Evolutionary conservation across 768 basidiomycete genomes (phyloP), one percentile per base, ranked within the genome.

Genomic region (Amanita inopinata): DNA sequence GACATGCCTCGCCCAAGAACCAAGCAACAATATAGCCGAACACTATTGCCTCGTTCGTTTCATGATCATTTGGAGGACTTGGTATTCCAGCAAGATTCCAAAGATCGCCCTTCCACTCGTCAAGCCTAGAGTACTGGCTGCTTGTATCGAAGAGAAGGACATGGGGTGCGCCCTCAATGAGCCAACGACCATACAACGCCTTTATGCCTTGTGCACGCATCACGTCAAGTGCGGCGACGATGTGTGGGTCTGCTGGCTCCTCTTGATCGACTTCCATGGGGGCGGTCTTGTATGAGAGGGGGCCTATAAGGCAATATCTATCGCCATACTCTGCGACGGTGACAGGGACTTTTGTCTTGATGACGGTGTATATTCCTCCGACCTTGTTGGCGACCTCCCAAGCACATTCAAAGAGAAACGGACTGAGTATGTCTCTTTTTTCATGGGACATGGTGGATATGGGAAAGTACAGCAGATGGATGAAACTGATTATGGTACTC

Each of bases 371-470:
- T 64, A 97, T 97, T 48, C 94, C 94, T 53, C 93, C 94, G 61
- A 97, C 93, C 65, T 96, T 97, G 77, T 97, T 96, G 24, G 85
- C 92, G 54, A 96, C 93, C 67, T 96, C 93, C 93, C 93, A 97
- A 24, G 92, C 92, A 60, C 84, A 89, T 59, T 96, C 92, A 57
- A 96, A 96, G 56, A 96, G 83, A 24, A 89, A 55, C 35, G 87
- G 77, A 51, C 81, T 75, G 56, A 77, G 78, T 38, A 87, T 77
- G 62, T 88, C 84, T 65, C 88, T 83, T 46, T 67, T 68, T 33
- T 59, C 59, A 40, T 20, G 32, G 33, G 39, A 40, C 30, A 33
- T 36, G 37, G 28, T 25, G 25, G 37, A 20, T n/a, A n/a, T 30
- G 34, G 39, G 40, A 25, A 19, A 43, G 25, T n/a, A 40, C 19